Evolutionary conservation across 179 eudicot genomes (phyloP).

Genomic region (Actinidia polygama): DNA sequence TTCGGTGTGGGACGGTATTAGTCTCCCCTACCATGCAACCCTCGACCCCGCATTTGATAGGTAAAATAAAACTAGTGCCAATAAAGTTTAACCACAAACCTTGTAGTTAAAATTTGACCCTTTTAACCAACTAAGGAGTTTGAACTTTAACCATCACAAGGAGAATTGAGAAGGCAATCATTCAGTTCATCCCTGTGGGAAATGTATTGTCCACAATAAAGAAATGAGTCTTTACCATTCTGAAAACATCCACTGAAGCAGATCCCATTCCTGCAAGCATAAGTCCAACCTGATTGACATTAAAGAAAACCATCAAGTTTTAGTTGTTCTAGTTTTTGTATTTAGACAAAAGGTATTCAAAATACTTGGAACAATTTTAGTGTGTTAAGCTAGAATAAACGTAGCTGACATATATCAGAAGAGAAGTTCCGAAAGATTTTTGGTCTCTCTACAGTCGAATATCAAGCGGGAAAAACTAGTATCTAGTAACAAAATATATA

Average conservation of each 20-base stretch:
- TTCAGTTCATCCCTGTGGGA: background rate
- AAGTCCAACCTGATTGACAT: conserved; percentile 68
- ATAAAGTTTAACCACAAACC: no score
- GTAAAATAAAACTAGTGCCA: no score
- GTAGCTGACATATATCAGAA: background rate
- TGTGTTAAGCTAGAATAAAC: background rate
- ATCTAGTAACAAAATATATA: background rate
- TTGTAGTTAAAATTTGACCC: no score
- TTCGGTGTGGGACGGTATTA: no score
- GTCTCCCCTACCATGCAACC: no score
- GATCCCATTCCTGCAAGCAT: conserved; percentile 98
- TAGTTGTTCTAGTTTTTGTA: background rate
- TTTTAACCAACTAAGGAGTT: no score
- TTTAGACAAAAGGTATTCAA: background rate
- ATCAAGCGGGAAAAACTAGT: conserved; percentile 11
- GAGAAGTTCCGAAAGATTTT: background rate
- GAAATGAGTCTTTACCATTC: conserved; percentile 58
- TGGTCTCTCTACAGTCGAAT: background rate
- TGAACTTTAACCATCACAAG: background rate
- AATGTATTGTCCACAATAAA: background rate
- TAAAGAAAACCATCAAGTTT: conserved; percentile 7
- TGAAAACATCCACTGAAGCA: conserved; percentile 77
- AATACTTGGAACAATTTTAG: background rate
- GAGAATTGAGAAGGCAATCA: background rate
- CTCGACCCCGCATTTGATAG: no score